These are phyloP conservation scores for Leccinellum luteum DNA, from an alignment of 768 basidiomycete species.

Conservation along the genomic window DNA sequence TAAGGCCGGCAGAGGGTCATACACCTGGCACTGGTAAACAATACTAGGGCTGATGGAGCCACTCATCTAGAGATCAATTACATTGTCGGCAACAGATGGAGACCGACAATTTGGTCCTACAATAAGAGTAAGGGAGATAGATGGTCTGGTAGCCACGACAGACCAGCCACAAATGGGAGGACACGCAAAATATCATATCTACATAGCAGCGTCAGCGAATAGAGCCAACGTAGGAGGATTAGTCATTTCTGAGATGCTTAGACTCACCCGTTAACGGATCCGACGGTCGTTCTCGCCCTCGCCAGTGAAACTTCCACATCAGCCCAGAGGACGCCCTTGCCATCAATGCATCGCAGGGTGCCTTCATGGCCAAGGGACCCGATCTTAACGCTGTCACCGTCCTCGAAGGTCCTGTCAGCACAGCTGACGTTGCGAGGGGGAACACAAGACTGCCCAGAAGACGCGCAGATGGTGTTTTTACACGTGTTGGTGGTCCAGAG, in stretches of 20 bases:
- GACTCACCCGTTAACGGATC: constrained; percentile 82
- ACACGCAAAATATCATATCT: constrained; percentile 85
- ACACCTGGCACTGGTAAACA: constrained; percentile 42
- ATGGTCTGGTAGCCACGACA: constrained; percentile 79
- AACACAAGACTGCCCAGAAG: constrained; percentile 68
- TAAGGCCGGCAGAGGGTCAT: constrained; percentile 37
- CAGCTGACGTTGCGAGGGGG: constrained; percentile 43
- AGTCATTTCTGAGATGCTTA: not conserved
- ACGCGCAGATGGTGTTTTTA: constrained; percentile 56
- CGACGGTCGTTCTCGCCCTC: constrained; percentile 88
- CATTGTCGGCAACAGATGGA: constrained; percentile 65
- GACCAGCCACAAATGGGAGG: constrained; percentile 91
- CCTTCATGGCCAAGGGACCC: constrained; percentile 91
- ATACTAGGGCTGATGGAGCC: constrained; percentile 37
- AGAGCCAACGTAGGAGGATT: not conserved
- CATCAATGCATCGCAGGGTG: constrained; percentile 76
- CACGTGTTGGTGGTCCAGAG: constrained; percentile 45
- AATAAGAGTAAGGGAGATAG: constrained; percentile 50
- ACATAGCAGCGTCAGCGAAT: constrained; percentile 9
- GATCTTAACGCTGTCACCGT: constrained; percentile 82
- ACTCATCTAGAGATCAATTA: constrained; percentile 43
- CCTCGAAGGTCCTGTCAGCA: constrained; percentile 48
- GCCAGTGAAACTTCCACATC: constrained; percentile 89
- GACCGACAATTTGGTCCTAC: constrained; percentile 64
- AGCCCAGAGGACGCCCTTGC: constrained; percentile 88